Percentiles rank a stretch among this genome's conserved stretches.
Conservation (phyloP, 1,139 yeast genomes). For the Kodamaea anthophila region DNA sequence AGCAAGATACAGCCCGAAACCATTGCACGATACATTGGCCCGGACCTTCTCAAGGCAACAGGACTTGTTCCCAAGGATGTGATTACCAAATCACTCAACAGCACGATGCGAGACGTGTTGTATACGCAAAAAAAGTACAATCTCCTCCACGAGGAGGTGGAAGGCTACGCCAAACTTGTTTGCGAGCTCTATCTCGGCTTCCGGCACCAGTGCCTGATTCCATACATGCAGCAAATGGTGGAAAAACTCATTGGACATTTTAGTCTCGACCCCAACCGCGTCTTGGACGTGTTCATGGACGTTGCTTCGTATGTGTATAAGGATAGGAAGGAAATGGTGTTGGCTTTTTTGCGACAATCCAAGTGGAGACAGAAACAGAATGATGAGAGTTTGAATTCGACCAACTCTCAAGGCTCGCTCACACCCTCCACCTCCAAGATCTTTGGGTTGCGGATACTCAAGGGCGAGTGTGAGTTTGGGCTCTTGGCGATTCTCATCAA, state of each 20-base stretch:
- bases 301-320: slow-evolving; percentile 42
- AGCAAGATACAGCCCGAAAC: slow-evolving; percentile 34
- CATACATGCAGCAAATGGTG: slow-evolving; percentile 44
- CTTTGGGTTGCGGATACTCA: too few species aligned
- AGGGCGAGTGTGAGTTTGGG: too few species aligned
- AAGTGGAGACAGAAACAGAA: slow-evolving; percentile 41
- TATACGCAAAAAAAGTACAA: slow-evolving; percentile 72
- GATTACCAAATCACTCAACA: slow-evolving; percentile 35
- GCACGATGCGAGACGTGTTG: slow-evolving; percentile 45
- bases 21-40: slow-evolving; percentile 28
- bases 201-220: slow-evolving; percentile 36
- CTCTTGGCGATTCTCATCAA: slow-evolving; percentile 55
- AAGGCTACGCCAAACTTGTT: slow-evolving; percentile 70
- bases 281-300: slow-evolving; percentile 57
- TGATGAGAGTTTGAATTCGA: slow-evolving; percentile 27
- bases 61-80: slow-evolving; percentile 35
- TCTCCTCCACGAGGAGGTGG: slow-evolving; percentile 69
- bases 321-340: slow-evolving; percentile 38
- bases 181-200: slow-evolving; percentile 46
- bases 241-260: slow-evolving; percentile 69
- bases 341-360: slow-evolving; percentile 45
- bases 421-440: not conserved
- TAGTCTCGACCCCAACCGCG: slow-evolving; percentile 68
- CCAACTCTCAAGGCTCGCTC: not conserved
- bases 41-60: slow-evolving; percentile 31